These are phyloP conservation scores for Parastagonospora avenae DNA, from an alignment of 2,329 filamentous ascomycete genomes.

Conservation along the genomic window DNA sequence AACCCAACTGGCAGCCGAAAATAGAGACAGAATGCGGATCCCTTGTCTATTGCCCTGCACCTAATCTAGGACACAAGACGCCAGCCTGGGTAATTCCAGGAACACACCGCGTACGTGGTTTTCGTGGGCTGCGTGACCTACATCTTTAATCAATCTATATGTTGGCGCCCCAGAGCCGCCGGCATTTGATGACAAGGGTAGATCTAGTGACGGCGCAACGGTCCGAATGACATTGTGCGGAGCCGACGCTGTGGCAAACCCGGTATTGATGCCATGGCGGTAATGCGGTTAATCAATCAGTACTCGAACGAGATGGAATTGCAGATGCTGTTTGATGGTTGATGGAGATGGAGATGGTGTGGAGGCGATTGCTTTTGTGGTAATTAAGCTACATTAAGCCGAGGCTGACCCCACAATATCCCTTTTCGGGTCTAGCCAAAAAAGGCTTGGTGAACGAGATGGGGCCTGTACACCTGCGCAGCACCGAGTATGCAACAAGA, in stretches of 20 bases:
- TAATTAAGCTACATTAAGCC: constrained; percentile 15
- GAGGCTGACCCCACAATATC: constrained; percentile 7
- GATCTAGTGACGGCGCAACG: constrained; percentile 40
- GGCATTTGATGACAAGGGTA: constrained; percentile 26
- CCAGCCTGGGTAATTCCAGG: constrained; percentile 11
- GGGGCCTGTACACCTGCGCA: no score
- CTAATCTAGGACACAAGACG: constrained; percentile 27
- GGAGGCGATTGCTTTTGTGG: background rate
- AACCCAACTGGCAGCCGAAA: constrained; percentile 7
- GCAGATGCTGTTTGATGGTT: background rate
- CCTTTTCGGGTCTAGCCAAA: background rate
- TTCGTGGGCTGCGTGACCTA: constrained; percentile 27
- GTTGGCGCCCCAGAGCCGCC: constrained; percentile 35
- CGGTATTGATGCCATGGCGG: background rate
- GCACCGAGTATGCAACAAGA: no score
- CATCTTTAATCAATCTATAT: constrained; percentile 42
- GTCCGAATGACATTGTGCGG: constrained; percentile 32
- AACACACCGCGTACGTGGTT: constrained; percentile 7
- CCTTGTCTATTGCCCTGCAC: constrained; percentile 16
- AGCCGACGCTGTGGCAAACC: background rate
- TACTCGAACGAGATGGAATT: background rate
- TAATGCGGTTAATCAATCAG: background rate
- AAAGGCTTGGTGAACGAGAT: no score
- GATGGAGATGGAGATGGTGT: background rate
- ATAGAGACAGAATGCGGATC: constrained; percentile 14